Conservation (phyloP, 306 rosid species). For the Prunus mira region DNA sequence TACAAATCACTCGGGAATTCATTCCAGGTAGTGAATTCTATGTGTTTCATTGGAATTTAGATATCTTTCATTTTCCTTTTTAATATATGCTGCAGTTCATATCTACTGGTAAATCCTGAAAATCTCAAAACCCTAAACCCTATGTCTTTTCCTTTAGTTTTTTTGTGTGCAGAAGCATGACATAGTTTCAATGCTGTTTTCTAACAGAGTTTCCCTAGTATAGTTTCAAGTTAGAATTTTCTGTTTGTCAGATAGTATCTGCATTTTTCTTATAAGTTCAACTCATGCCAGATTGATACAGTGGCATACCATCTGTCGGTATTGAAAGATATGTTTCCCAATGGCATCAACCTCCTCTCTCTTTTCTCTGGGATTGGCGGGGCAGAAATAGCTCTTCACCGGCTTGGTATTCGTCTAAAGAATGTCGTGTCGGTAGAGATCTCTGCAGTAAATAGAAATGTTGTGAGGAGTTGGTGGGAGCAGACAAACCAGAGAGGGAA, state of each 20-base stretch:
- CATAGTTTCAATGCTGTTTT: no score
- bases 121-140: no score
- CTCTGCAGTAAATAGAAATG: slow-evolving; percentile 70
- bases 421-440: slow-evolving; percentile 83
- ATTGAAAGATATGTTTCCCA: slow-evolving; percentile 70
- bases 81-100: no score
- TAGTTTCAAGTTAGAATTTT: not conserved
- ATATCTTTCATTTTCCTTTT: no score
- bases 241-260: not conserved
- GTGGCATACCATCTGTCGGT: slow-evolving; percentile 92
- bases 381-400: slow-evolving; percentile 91
- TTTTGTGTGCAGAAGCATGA: no score
- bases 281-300: slow-evolving; percentile 75
- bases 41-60: not conserved
- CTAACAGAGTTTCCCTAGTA: no score
- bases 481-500: slow-evolving; percentile 88
- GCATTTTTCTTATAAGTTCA: slow-evolving; percentile 15
- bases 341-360: slow-evolving; percentile 83
- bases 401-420: slow-evolving; percentile 71
- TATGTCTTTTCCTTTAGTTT: no score
- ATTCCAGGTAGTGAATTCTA: slow-evolving; percentile 62
- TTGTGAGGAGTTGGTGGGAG: slow-evolving; percentile 96
- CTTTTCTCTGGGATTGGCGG: slow-evolving; percentile 98
- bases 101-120: no score
- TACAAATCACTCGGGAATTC: slow-evolving; percentile 95